Conservation (phyloP, 257 asterid genomes). For the Ocimum tenuiflorum region DNA sequence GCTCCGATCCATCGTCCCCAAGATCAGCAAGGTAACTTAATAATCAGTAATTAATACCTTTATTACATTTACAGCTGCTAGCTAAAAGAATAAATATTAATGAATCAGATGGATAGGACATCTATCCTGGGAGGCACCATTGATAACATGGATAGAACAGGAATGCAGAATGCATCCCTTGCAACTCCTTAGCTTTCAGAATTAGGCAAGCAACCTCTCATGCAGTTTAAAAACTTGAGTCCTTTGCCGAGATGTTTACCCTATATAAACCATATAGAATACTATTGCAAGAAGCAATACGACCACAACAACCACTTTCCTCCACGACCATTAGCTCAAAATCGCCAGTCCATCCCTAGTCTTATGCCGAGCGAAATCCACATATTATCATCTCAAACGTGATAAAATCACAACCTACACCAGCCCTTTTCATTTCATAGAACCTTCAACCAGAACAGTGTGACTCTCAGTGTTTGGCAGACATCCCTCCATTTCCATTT, state of each 20-base stretch:
- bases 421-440: slow-evolving; percentile 61
- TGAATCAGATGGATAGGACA: too few species aligned
- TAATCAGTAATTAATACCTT: too few species aligned
- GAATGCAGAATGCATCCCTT: too few species aligned
- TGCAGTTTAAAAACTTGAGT: slow-evolving; percentile 42
- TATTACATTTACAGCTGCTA: too few species aligned
- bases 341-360: slow-evolving; percentile 48
- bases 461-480: slow-evolving; percentile 67
- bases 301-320: slow-evolving; percentile 21
- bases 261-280: slow-evolving; percentile 59
- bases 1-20: too few species aligned
- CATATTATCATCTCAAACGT: slow-evolving; percentile 38
- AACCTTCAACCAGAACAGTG: slow-evolving; percentile 56
- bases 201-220: slow-evolving; percentile 54
- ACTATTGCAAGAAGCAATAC: slow-evolving; percentile 62
- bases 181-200: too few species aligned
- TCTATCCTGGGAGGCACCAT: too few species aligned
- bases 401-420: slow-evolving; percentile 41
- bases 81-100: too few species aligned
- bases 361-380: slow-evolving; percentile 59
- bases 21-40: too few species aligned
- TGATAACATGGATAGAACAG: too few species aligned
- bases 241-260: slow-evolving; percentile 40
- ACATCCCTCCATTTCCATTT: slow-evolving; percentile 87
- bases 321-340: slow-evolving; percentile 55